A percentile compares a stretch with the other conserved stretches of the same genome.
Evolutionary conservation across 2,329 filamentous ascomycete genomes (phyloP).

Genomic region (Fusarium humuli): DNA sequence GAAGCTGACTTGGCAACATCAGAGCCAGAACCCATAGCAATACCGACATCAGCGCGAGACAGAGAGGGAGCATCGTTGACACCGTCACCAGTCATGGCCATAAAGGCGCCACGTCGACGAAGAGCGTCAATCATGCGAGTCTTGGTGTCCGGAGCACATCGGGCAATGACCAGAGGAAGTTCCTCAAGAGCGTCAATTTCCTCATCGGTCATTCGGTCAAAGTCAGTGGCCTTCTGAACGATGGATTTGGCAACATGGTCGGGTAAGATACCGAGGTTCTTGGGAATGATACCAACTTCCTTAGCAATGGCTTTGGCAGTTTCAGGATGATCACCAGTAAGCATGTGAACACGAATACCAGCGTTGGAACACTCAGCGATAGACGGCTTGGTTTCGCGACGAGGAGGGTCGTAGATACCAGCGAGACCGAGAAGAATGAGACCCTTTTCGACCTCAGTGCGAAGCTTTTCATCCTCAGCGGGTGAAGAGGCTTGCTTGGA

Average conservation of each 20-base stretch:
- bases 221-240: constrained; percentile 81
- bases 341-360: constrained; percentile 84
- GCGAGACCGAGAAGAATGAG: constrained; percentile 84
- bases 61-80: constrained; percentile 89
- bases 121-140: constrained; percentile 92
- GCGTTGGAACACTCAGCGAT: constrained; percentile 77
- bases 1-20: constrained; percentile 87
- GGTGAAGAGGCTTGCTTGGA: constrained; percentile 50
- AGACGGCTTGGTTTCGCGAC: constrained; percentile 79
- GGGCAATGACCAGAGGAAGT: constrained; percentile 83
- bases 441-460: constrained; percentile 72
- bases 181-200: constrained; percentile 82
- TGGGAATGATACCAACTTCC: constrained; percentile 81
- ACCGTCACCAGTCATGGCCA: constrained; percentile 89
- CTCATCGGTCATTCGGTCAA: constrained; percentile 79
- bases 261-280: constrained; percentile 69
- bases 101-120: constrained; percentile 79
- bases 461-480: constrained; percentile 60
- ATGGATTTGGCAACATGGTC: constrained; percentile 73
- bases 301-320: constrained; percentile 83
- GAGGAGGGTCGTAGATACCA: constrained; percentile 88
- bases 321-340: constrained; percentile 84
- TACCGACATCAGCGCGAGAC: constrained; percentile 84
- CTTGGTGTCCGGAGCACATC: constrained; percentile 87
- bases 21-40: constrained; percentile 89